A percentile compares a stretch with the other conserved stretches of the same genome.
phyloP scores from a whole-genome alignment of 768 basidiomycete species.

The Paxillus rubicundulus region DNA sequence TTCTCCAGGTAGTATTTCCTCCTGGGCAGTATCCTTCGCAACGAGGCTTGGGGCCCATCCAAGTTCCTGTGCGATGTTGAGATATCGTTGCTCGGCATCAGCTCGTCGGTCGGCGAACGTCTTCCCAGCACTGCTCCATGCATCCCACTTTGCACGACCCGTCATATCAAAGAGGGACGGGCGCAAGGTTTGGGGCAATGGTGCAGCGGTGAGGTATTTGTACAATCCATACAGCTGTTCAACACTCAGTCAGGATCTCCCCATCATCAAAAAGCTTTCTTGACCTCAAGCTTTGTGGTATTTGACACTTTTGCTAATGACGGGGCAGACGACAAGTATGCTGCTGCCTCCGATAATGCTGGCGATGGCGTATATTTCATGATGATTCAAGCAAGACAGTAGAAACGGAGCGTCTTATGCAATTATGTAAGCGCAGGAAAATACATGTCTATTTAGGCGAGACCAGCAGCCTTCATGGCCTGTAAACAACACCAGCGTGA shows the following conservation, averaged over 20 bases:
- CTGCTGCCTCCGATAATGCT: constrained; percentile 57
- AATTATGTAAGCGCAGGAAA: constrained; percentile 37
- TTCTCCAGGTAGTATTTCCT: constrained; percentile 33
- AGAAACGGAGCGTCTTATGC: constrained; percentile 16
- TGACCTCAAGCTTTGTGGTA: constrained; percentile 73
- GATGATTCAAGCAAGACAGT: background rate
- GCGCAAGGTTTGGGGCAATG: constrained; percentile 51
- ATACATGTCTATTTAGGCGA: constrained; percentile 44
- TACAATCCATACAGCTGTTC: constrained; percentile 80
- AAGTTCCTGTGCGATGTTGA: constrained; percentile 62
- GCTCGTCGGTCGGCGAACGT: constrained; percentile 39
- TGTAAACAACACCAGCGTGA: constrained; percentile 28
- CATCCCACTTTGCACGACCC: constrained; percentile 85
- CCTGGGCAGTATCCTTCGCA: constrained; percentile 7
- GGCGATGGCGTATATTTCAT: constrained; percentile 36
- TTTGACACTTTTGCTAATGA: constrained; percentile 56
- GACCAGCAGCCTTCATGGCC: constrained; percentile 79
- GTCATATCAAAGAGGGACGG: constrained; percentile 79
- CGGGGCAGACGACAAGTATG: constrained; percentile 57
- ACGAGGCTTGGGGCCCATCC: constrained; percentile 57
- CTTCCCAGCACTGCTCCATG: constrained; percentile 59
- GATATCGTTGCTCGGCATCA: constrained; percentile 63
- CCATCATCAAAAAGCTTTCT: constrained; percentile 15
- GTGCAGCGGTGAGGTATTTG: constrained; percentile 67
- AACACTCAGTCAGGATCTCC: constrained; percentile 24